These are phyloP conservation scores for Allomyces macrogynus DNA, from an alignment of 192 early-diverging fungal genomes.

Conservation along the genomic window DNA sequence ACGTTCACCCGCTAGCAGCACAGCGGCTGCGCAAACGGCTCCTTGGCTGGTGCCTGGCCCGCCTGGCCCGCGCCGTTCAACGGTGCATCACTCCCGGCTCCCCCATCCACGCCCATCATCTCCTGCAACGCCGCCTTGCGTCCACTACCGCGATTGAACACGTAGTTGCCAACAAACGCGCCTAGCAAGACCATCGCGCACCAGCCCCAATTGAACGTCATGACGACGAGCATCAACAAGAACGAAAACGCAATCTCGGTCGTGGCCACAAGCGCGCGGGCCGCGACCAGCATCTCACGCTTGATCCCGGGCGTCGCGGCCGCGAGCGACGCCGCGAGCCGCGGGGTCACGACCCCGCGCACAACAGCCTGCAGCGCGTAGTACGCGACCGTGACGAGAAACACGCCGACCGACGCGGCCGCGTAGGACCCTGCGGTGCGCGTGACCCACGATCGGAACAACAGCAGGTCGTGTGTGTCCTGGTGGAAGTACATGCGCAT, in stretches of 20 bases:
- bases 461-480: slow-evolving; percentile 32
- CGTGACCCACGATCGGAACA: slow-evolving; percentile 43
- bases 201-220: slow-evolving; percentile 30
- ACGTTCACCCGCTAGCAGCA: no score
- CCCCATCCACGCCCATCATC: no score
- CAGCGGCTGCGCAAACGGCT: no score
- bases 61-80: no score
- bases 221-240: slow-evolving; percentile 35
- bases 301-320: background rate
- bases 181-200: background rate
- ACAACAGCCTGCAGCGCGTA: slow-evolving; percentile 18
- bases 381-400: slow-evolving; percentile 28
- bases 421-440: slow-evolving; percentile 21
- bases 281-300: slow-evolving; percentile 9
- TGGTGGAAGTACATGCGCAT: slow-evolving; percentile 51
- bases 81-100: no score
- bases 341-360: slow-evolving; percentile 13
- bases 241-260: slow-evolving; percentile 22
- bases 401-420: slow-evolving; percentile 26
- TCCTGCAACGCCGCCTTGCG: no score
- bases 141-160: background rate
- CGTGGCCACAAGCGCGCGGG: slow-evolving; percentile 17
- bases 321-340: slow-evolving; percentile 6
- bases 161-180: background rate
- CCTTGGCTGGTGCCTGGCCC: no score